Conservation (phyloP, 208 protist genomes). For the Entamoeba nuttalli region DNA sequence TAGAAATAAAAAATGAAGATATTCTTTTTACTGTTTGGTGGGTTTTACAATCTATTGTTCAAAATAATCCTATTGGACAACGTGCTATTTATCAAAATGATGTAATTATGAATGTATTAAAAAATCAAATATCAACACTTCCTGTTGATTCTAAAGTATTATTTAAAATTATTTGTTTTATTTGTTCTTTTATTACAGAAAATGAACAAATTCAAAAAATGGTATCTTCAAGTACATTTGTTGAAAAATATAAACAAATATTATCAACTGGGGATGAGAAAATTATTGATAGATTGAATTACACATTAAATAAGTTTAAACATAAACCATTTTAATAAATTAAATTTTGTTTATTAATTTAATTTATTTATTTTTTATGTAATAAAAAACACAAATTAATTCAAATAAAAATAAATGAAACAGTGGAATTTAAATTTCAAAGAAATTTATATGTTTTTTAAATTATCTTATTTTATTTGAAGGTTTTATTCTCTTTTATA, state of each 20-base stretch:
- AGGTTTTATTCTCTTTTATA: too few species aligned
- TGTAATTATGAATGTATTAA: not conserved
- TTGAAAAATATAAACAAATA: not conserved
- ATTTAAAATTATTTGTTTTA: not conserved
- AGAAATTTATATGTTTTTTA: too few species aligned
- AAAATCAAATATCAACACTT: not conserved
- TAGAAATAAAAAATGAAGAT: not conserved
- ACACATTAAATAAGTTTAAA: not conserved
- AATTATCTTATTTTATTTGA: too few species aligned
- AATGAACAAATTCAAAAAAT: not conserved
- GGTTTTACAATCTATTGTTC: not conserved
- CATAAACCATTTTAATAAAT: not conserved
- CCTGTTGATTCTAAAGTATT: not conserved
- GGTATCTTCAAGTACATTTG: not conserved
- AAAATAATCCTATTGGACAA: not conserved
- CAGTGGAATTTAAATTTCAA: too few species aligned
- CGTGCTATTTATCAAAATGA: not conserved
- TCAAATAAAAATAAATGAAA: too few species aligned
- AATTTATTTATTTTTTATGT: too few species aligned
- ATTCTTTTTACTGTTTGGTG: not conserved
- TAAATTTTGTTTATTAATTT: too few species aligned
- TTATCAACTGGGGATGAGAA: not conserved
- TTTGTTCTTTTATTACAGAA: not conserved
- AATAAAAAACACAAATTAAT: too few species aligned
- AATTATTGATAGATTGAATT: not conserved